Percentiles rank a stretch among this genome's conserved stretches.
Conservation (phyloP, 1,284 basidiomycete genomes). For the Austroboletus niveus region DNA sequence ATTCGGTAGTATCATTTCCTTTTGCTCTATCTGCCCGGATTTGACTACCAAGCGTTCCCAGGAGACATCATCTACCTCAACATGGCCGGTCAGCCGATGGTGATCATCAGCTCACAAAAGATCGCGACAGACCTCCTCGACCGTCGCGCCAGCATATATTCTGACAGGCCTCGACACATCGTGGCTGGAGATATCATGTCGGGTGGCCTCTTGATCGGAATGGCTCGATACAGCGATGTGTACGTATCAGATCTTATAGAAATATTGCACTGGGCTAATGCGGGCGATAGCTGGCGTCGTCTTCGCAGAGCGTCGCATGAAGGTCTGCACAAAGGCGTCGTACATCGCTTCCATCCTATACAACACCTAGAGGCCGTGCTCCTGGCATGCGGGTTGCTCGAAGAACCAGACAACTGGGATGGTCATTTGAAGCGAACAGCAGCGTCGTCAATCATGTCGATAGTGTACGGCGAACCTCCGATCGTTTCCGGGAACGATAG, state of each 20-base stretch:
- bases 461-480: conserved; percentile 7
- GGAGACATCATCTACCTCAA: conserved; percentile 11
- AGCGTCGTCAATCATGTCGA: conserved; percentile 7
- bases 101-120: conserved; percentile 7
- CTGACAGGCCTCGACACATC: conserved; percentile 6
- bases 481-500: conserved; percentile 5
- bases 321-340: conserved; percentile 3
- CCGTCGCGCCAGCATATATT: conserved; percentile 9
- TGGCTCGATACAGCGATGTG: conserved; percentile 5
- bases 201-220: conserved; percentile 4
- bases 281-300: conserved; percentile 3
- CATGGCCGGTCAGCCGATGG: conserved; percentile 5
- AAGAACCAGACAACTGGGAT: conserved; percentile 13
- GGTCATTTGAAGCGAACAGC: conserved; percentile 7
- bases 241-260: not conserved
- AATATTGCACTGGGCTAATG: not conserved
- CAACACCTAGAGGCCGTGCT: conserved; percentile 13
- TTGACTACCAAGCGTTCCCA: not conserved
- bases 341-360: conserved; percentile 3
- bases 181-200: conserved; percentile 12
- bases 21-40: not conserved
- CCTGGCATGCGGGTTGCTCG: conserved; percentile 8
- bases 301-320: conserved; percentile 10
- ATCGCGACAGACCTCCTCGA: conserved; percentile 10
- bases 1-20: not conserved